A percentile compares a stretch with the other conserved stretches of the same genome.
These are phyloP conservation scores for Eruca vesicaria DNA, from an alignment of 441 rosid species.

Conservation along the genomic window DNA sequence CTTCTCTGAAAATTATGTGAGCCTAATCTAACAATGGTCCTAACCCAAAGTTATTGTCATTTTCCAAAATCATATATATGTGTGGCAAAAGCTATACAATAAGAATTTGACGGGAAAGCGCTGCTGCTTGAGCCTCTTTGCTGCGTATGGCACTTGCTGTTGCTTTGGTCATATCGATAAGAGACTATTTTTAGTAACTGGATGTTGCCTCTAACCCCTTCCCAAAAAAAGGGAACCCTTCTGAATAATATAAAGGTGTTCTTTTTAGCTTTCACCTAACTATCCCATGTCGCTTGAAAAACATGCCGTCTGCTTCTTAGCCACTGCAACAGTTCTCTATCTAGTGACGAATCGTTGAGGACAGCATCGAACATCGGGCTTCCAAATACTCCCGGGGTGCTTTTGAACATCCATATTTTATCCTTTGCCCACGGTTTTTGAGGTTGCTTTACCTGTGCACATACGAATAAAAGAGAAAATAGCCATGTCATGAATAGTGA, in stretches of 20 bases:
- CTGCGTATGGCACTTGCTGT: neutral
- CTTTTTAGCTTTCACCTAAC: constrained; percentile 38
- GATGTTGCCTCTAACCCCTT: neutral
- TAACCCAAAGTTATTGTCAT: constrained; percentile 28
- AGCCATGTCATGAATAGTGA: neutral
- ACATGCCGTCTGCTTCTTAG: constrained; percentile 71
- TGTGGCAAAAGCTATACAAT: constrained; percentile 61
- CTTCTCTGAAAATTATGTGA: constrained; percentile 22
- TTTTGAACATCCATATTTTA: constrained; percentile 86
- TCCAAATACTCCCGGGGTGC: constrained; percentile 56
- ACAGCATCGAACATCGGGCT: constrained; percentile 95
- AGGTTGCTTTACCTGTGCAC: constrained; percentile 71
- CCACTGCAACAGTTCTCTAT: constrained; percentile 90
- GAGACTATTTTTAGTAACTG: constrained; percentile 20
- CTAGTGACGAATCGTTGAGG: constrained; percentile 49
- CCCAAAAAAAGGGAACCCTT: constrained; percentile 45
- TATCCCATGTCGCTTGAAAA: constrained; percentile 83
- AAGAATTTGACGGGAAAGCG: constrained; percentile 47
- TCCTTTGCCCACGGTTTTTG: constrained; percentile 97
- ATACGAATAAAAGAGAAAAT: neutral
- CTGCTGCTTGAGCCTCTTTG: constrained; percentile 14
- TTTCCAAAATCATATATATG: constrained; percentile 31
- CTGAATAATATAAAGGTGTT: constrained; percentile 35
- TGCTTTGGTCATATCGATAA: constrained; percentile 12
- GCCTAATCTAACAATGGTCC: constrained; percentile 31